These are phyloP conservation scores for Heritiera fomes DNA, from an alignment of 345 rosid genomes.

Conservation along the genomic window DNA sequence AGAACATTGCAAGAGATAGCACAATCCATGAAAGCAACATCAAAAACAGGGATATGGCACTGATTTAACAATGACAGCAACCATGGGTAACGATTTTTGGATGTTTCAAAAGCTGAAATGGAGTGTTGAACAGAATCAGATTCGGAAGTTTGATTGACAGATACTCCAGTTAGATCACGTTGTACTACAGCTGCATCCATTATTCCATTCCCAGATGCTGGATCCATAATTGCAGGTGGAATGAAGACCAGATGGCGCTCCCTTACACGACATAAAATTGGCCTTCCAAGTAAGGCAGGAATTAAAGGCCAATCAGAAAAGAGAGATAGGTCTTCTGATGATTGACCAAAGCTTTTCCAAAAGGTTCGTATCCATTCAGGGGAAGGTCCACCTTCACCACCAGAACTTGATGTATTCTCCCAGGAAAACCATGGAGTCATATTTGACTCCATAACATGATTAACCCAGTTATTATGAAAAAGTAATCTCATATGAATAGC, in stretches of 20 bases:
- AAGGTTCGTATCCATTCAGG: slow-evolving; percentile 85
- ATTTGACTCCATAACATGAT: slow-evolving; percentile 60
- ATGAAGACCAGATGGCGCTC: slow-evolving; percentile 69
- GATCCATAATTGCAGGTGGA: slow-evolving; percentile 58
- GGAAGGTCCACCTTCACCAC: slow-evolving; percentile 79
- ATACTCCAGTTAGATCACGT: slow-evolving; percentile 36
- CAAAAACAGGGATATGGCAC: slow-evolving; percentile 80
- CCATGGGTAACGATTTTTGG: slow-evolving; percentile 70
- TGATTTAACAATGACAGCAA: slow-evolving; percentile 73
- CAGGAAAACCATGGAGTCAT: slow-evolving; percentile 92
- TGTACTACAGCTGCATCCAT: slow-evolving; percentile 33
- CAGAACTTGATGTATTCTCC: slow-evolving; percentile 57
- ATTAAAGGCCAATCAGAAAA: slow-evolving; percentile 91
- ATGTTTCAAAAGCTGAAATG: slow-evolving; percentile 55
- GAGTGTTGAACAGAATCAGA: slow-evolving; percentile 44
- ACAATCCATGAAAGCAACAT: slow-evolving; percentile 68
- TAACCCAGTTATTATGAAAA: slow-evolving; percentile 80
- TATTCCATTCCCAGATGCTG: slow-evolving; percentile 32
- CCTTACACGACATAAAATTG: slow-evolving; percentile 80
- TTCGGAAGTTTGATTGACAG: slow-evolving; percentile 39
- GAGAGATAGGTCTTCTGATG: slow-evolving; percentile 62
- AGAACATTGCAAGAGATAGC: slow-evolving; percentile 66
- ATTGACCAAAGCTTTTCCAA: slow-evolving; percentile 75
- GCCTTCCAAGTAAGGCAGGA: slow-evolving; percentile 94
- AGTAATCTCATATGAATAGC: slow-evolving; percentile 73